Evolutionary conservation across 75 land plant species (phyloP), one percentile per base, ranked within the genome.

Genomic region (Picea glauca): DNA sequence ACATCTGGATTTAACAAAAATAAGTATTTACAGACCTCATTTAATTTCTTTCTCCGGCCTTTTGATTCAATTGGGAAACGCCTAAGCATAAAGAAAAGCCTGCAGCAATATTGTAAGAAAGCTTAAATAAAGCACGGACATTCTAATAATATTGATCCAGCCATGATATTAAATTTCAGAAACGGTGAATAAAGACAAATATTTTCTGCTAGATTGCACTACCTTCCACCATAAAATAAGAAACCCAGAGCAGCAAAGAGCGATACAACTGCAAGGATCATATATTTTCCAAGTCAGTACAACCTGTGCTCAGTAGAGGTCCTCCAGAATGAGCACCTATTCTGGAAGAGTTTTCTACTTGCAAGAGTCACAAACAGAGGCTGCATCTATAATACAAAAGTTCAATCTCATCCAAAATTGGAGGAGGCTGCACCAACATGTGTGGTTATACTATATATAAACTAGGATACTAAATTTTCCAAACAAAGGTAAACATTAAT

Each of bases 1-100:
- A 20, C 63, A 66, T 26, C 18, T 23, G 21, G 33, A 58, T 30
- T 60, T 17, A 38, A 77, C n/a, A 62, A 56, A 17, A 17, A 31
- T 12, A 8, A 63, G 20, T 35, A 46, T 13, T 68, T 23, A 40
- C 75, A 77, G 61, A 91, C 91, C 93, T 91, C 93, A 78, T 82
- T 84, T 12, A 91, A 66, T 81, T 91, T 91, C 62, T 84, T 89
- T 30, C 83, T 84, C 2, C 90, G 88, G 7, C 90, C 90, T 80
- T 82, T 86, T 18, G 90, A 88, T 80, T 88, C 90, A 60, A 88
- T 83, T 7, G 91, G 87, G 64, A 90, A 87, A 35, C 87, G 84
- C 74, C 88, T 78, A 73, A 86, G 85, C 86, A 89, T 83, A 43
- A 89, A 7, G 75, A 89, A 91, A 66, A 91, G 74, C 85, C 93